phyloP scores from a whole-genome alignment of 2,329 filamentous ascomycete species.

The Penicillium freii region DNA sequence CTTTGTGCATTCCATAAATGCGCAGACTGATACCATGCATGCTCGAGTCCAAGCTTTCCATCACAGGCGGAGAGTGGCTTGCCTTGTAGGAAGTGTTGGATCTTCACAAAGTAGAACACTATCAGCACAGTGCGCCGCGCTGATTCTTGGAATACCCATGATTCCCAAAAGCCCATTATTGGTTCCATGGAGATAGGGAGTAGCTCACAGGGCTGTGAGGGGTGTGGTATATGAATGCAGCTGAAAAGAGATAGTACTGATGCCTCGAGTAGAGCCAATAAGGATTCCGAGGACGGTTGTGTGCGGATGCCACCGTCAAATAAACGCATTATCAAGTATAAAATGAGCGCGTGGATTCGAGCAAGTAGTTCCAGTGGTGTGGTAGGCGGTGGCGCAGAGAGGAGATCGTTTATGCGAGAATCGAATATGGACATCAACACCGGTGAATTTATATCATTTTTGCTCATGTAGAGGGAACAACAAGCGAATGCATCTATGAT shows the following conservation, averaged over 20 bases:
- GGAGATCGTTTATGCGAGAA: constrained; percentile 45
- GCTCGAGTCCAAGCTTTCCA: constrained; percentile 26
- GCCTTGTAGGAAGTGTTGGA: constrained; percentile 24
- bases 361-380: constrained; percentile 38
- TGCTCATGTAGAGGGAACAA: constrained; percentile 54
- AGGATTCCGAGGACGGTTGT: constrained; percentile 41
- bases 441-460: constrained; percentile 49
- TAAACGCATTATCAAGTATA: constrained; percentile 52
- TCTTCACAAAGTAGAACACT: constrained; percentile 44
- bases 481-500: constrained; percentile 51
- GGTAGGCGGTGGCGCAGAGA: constrained; percentile 32
- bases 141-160: constrained; percentile 56
- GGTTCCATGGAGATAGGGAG: constrained; percentile 40
- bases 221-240: constrained; percentile 20
- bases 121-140: constrained; percentile 53
- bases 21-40: constrained; percentile 32
- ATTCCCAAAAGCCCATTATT: constrained; percentile 49
- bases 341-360: constrained; percentile 49
- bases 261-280: constrained; percentile 28
- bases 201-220: constrained; percentile 5
- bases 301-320: constrained; percentile 49
- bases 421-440: constrained; percentile 53
- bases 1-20: constrained; percentile 29
- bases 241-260: constrained; percentile 21
- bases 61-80: constrained; percentile 21